phyloP scores from a whole-genome alignment of 2,329 filamentous ascomycete species.

The Tolypocladium ophioglossoides region DNA sequence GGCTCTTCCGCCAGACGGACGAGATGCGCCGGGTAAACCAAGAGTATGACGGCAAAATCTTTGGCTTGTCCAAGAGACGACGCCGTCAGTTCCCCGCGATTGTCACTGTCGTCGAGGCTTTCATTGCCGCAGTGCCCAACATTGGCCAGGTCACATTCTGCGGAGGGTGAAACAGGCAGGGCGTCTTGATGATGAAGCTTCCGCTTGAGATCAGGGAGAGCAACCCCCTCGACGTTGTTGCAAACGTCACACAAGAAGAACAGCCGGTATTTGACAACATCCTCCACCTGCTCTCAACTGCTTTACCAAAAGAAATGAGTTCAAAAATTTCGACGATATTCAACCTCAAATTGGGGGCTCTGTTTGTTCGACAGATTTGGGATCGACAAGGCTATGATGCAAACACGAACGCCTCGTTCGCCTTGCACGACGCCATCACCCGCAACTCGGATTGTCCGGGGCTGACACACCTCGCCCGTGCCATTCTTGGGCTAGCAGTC shows the following conservation, averaged over 20 bases:
- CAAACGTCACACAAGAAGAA: conserved; percentile 13
- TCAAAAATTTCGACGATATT: conserved; percentile 29
- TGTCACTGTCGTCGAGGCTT: conserved; percentile 64
- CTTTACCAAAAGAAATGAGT: conserved; percentile 29
- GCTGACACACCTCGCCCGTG: conserved; percentile 60
- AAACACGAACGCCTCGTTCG: conserved; percentile 51
- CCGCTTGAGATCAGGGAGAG: conserved; percentile 46
- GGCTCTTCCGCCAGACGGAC: conserved; percentile 46
- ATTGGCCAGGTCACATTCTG: conserved; percentile 74
- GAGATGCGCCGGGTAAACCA: conserved; percentile 41
- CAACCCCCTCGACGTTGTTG: conserved; percentile 46
- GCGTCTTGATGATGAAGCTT: conserved; percentile 65
- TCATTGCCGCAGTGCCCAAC: conserved; percentile 57
- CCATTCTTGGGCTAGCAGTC: conserved; percentile 58
- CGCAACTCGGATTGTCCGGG: conserved; percentile 61
- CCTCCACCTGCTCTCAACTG: conserved; percentile 24
- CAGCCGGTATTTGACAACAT: conserved; percentile 24
- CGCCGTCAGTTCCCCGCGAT: conserved; percentile 78
- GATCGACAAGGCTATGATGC: conserved; percentile 34
- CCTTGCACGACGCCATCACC: conserved; percentile 61
- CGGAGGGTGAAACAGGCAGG: conserved; percentile 79
- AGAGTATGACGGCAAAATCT: conserved; percentile 45
- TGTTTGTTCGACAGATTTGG: conserved; percentile 44
- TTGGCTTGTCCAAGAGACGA: conserved; percentile 70
- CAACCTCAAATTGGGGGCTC: conserved; percentile 26